phyloP scores from a whole-genome alignment of 2,329 filamentous ascomycete species.

The Colletotrichum cuscutae region DNA sequence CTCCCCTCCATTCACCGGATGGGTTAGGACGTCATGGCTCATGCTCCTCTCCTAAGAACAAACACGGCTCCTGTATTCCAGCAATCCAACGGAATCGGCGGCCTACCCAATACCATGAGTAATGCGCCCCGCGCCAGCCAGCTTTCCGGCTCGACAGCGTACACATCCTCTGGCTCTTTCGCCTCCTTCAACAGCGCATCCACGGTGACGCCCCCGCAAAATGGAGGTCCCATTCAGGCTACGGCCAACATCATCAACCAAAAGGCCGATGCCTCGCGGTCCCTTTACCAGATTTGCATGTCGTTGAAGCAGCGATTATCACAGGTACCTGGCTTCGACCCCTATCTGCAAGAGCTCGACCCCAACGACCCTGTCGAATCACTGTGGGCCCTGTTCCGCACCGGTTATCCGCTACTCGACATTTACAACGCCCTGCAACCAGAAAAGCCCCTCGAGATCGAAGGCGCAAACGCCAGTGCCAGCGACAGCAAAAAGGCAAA shows the following conservation, averaged over 20 bases:
- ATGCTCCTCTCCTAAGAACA: constrained; percentile 68
- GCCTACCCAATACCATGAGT: constrained; percentile 60
- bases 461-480: constrained; percentile 63
- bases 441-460: constrained; percentile 72
- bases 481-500: constrained; percentile 83
- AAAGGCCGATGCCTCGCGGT: constrained; percentile 89
- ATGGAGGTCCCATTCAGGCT: constrained; percentile 73
- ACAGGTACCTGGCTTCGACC: constrained; percentile 85
- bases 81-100: constrained; percentile 57
- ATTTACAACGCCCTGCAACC: constrained; percentile 91
- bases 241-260: constrained; percentile 97
- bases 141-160: constrained; percentile 69
- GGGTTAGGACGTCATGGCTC: constrained; percentile 64
- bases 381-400: constrained; percentile 87
- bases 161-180: constrained; percentile 63
- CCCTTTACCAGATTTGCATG: constrained; percentile 95
- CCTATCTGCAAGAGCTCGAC: constrained; percentile 77
- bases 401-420: constrained; percentile 84
- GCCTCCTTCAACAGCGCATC: constrained; percentile 57
- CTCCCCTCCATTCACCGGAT: constrained; percentile 45
- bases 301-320: constrained; percentile 83
- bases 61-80: constrained; percentile 67
- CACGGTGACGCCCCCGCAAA: constrained; percentile 54
- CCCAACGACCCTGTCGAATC: constrained; percentile 84
- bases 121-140: constrained; percentile 68